phyloP scores from a whole-genome alignment of 2,329 filamentous ascomycete species.

The Coniochaeta sp. region DNA sequence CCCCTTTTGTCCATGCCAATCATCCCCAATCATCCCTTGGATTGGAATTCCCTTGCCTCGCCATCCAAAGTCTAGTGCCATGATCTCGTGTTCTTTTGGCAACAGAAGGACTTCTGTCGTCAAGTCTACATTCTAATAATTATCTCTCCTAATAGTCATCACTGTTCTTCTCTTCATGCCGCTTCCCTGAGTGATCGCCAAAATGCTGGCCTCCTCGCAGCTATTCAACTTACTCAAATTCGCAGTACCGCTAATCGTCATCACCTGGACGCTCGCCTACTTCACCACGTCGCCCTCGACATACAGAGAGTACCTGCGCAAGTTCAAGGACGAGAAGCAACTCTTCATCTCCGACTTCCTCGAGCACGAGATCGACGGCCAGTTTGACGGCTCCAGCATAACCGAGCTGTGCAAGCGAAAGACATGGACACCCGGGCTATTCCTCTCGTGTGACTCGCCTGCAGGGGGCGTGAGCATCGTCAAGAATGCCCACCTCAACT shows the following conservation, averaged over 20 bases:
- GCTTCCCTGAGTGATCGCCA: constrained; percentile 4
- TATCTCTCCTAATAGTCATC: not conserved
- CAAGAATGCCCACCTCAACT: constrained; percentile 35
- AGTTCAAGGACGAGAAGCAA: constrained; percentile 27
- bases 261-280: constrained; percentile 18
- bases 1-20: not conserved
- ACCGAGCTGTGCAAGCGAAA: constrained; percentile 25
- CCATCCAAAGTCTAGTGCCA: not conserved
- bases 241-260: constrained; percentile 12
- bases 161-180: not conserved
- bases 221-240: constrained; percentile 18
- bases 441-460: constrained; percentile 34
- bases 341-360: constrained; percentile 26
- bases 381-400: constrained; percentile 22
- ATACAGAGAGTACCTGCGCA: constrained; percentile 16
- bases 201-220: constrained; percentile 17
- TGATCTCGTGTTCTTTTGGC: not conserved
- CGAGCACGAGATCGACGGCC: constrained; percentile 22
- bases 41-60: not conserved
- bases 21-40: not conserved
- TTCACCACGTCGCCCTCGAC: constrained; percentile 12
- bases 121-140: not conserved
- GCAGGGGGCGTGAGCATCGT: constrained; percentile 35
- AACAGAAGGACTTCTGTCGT: not conserved
- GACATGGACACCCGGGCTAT: constrained; percentile 29